A percentile compares a stretch with the other conserved stretches of the same genome.
Evolutionary conservation across 495 filamentous ascomycete genomes (phyloP).

Genomic region (Cercophora newfieldiana): DNA sequence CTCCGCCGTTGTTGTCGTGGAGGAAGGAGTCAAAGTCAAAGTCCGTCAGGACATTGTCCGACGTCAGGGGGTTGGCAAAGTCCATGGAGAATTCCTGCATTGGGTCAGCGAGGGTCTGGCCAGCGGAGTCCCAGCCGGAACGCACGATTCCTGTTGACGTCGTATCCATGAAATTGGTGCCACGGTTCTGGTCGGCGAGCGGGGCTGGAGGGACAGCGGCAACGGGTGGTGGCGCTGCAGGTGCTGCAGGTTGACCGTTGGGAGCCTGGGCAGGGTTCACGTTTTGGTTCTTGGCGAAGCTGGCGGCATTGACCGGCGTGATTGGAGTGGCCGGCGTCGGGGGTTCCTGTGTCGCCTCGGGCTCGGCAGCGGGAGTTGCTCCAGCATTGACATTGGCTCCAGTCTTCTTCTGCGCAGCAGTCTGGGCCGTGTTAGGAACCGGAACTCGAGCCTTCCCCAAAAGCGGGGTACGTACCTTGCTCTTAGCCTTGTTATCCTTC

Average conservation of each 20-base stretch:
- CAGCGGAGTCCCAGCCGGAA: conserved; percentile 8
- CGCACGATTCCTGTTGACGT: conserved; percentile 37
- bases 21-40: conserved; percentile 98
- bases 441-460: conserved; percentile 37
- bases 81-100: conserved; percentile 51
- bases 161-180: conserved; percentile 37
- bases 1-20: conserved; percentile 46
- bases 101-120: conserved; percentile 14
- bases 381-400: conserved; percentile 58
- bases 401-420: conserved; percentile 69
- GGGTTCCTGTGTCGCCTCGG: conserved; percentile 67
- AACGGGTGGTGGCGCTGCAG: conserved; percentile 42
- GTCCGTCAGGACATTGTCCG: conserved; percentile 74
- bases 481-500: conserved; percentile 63
- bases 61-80: conserved; percentile 61
- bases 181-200: conserved; percentile 44
- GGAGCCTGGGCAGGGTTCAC: conserved; percentile 46
- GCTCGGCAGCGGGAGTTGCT: conserved; percentile 75
- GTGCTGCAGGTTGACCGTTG: conserved; percentile 47
- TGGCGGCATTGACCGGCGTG: conserved; percentile 74
- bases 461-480: conserved; percentile 67
- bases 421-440: conserved; percentile 44
- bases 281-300: conserved; percentile 59
- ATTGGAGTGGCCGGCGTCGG: conserved; percentile 83
- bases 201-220: conserved; percentile 49